Percentiles rank a stretch among this genome's conserved stretches.
Conservation (phyloP, 345 rosid genomes). For the Streptanthus diversifolius region DNA sequence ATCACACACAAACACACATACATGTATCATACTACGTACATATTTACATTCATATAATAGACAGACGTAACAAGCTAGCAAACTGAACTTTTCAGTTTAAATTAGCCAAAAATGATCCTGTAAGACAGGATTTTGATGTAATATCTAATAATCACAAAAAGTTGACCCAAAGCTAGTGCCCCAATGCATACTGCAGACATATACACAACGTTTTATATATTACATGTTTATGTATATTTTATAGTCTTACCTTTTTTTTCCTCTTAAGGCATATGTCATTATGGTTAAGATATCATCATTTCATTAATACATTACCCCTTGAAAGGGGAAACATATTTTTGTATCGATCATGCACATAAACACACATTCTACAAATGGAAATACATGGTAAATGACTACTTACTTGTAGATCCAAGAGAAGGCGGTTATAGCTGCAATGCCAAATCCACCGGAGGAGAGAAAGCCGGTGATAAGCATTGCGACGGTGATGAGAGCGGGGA, state of each 20-base stretch:
- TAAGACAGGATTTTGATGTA: neutral
- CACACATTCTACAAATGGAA: neutral
- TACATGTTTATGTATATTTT: neutral
- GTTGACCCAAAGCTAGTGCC: neutral
- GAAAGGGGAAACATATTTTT: neutral
- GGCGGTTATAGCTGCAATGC: constrained; percentile 65
- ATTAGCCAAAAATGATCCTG: neutral
- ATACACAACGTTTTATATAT: neutral
- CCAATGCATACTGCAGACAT: neutral
- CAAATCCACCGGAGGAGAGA: constrained; percentile 77
- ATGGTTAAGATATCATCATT: neutral
- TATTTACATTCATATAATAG: neutral
- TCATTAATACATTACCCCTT: neutral
- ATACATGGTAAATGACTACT: neutral
- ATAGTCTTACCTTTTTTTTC: neutral
- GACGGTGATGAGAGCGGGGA: constrained; percentile 61
- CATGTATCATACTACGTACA: neutral
- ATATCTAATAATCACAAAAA: neutral
- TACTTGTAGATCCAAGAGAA: constrained; percentile 84
- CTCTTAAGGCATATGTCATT: neutral
- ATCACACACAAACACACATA: neutral
- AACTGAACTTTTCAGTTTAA: neutral
- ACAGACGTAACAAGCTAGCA: neutral
- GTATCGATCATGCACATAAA: neutral
- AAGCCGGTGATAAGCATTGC: constrained; percentile 58